phyloP scores from a whole-genome alignment of 2,329 filamentous ascomycete species.

The Botrytis fragariae region DNA sequence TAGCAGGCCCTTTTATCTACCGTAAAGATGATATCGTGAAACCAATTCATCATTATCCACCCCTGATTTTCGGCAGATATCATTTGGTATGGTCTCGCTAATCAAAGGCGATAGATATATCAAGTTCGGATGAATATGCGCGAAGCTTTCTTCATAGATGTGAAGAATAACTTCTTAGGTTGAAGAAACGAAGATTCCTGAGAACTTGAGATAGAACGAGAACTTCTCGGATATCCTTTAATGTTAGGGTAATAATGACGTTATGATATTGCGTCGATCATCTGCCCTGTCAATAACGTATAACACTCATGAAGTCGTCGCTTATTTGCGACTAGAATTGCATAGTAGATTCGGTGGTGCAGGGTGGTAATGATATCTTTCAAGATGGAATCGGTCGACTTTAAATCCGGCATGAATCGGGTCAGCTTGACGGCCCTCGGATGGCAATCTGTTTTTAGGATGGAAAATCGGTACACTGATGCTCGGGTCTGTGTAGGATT shows the following conservation, averaged over 20 bases:
- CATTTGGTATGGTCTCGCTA: not conserved
- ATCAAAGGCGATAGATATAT: not conserved
- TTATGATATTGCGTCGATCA: not conserved
- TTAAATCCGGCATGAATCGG: not conserved
- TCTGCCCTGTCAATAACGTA: no score
- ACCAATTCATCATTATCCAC: not conserved
- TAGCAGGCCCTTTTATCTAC: not conserved
- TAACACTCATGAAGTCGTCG: not conserved
- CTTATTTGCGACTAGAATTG: not conserved
- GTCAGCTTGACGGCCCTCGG: not conserved
- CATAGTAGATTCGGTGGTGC: not conserved
- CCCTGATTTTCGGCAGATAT: not conserved
- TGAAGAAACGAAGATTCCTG: not conserved
- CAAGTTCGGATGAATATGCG: not conserved
- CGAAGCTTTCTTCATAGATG: not conserved
- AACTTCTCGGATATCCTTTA: not conserved
- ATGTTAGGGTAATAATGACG: not conserved
- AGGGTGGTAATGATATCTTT: not conserved
- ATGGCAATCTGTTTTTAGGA: not conserved
- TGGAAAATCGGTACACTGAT: not conserved
- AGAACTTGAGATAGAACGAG: not conserved
- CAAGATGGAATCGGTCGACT: not conserved
- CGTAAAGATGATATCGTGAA: not conserved
- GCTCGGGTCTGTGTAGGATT: not conserved
- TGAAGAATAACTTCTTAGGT: not conserved